Evolutionary conservation across 768 basidiomycete species (phyloP), one percentile per base, ranked within the genome.

Genomic region (Kwoniella shandongensis): DNA sequence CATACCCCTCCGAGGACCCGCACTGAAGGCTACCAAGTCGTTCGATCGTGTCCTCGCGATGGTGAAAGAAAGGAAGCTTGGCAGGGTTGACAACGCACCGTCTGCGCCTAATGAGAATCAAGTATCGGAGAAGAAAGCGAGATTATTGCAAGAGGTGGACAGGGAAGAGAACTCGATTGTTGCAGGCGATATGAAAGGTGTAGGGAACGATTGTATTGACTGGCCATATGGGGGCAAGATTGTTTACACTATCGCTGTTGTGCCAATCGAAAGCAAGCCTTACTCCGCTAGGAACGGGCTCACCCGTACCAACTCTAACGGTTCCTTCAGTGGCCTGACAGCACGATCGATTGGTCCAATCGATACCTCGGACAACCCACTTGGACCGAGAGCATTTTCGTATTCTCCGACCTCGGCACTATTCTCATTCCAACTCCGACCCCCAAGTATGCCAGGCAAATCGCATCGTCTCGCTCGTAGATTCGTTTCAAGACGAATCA

Each of bases 151-250:
- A 8, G 68, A 70, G 44, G 49, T 62, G 13, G 63, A 67, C 18
- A 22, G 46, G 7, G 68, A 70, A 44, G 68, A 70, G 22, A 30
- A 0, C 11, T 64, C 65, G 1, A 57, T 70, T 12, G 30, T 42
- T 22, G 30, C 54, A 0, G 51, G 51, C 8, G 65, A 65, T 26
- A 11, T 55, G 13, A 11, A 30, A 17, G 58, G 68, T 13, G 22
- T 61, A 1, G 59, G 63, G 0, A 57, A 50, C 27, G 51, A 59
- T 17, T 12, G 29, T 27, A n/a, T 48, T 12, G 60, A 60, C 23
- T 65, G 68, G 65, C 32, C 49, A 15, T 70, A 67, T 38, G 68
- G 68, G 15, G 68, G 68, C 6, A 57, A 57, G 32, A 40, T 70
- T 3, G 40, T 26, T 2, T 70, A 63, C 40, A 45, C 51, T 3